Conservation (phyloP, 306 rosid species). For the Lathyrus oleraceus region DNA sequence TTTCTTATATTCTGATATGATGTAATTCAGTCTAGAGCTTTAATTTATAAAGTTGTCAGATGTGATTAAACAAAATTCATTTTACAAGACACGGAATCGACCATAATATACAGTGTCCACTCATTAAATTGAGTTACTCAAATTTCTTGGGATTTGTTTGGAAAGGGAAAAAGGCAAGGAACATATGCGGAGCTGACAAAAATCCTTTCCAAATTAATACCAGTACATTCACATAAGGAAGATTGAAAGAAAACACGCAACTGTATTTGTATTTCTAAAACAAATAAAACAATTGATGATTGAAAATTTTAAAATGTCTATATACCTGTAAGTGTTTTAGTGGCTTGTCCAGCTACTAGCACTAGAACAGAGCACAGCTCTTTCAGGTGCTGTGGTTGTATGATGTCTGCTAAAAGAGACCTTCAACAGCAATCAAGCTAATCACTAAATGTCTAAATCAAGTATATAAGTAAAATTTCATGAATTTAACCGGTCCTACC, state of each 20-base stretch:
- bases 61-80: slow-evolving; percentile 5
- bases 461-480: slow-evolving; percentile 17
- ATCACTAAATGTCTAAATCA: slow-evolving; percentile 20
- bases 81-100: slow-evolving; percentile 2
- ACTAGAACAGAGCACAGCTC: slow-evolving; percentile 96
- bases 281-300: not conserved
- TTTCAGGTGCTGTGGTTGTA: slow-evolving; percentile 90
- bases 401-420: slow-evolving; percentile 96
- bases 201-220: not conserved
- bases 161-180: not conserved
- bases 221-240: slow-evolving; percentile 7
- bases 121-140: slow-evolving; percentile 29
- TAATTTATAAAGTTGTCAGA: slow-evolving; percentile 2
- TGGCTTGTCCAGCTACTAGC: slow-evolving; percentile 82
- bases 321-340: slow-evolving; percentile 76
- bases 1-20: slow-evolving; percentile 10
- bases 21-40: slow-evolving; percentile 2
- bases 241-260: slow-evolving; percentile 16
- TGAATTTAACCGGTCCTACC: slow-evolving; percentile 51
- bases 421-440: slow-evolving; percentile 60
- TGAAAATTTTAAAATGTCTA: slow-evolving; percentile 23
- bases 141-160: slow-evolving; percentile 1
- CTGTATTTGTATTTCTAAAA: slow-evolving; percentile 1
- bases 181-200: not conserved
- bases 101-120: not conserved